phyloP scores from a whole-genome alignment of 768 basidiomycete genomes.

The Boletus reticuloceps region DNA sequence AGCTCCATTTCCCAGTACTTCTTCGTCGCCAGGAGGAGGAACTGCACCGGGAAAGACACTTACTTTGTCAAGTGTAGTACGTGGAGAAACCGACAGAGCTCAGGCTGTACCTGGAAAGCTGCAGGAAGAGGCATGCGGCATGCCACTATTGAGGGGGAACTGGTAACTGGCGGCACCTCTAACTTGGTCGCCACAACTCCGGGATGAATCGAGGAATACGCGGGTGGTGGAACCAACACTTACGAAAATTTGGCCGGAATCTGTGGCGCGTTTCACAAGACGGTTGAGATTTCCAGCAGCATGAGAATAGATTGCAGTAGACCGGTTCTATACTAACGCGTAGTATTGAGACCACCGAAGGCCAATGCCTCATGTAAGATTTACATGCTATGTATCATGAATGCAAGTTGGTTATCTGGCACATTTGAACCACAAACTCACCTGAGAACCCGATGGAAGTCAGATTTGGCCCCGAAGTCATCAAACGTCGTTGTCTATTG shows the following conservation, averaged over 20 bases:
- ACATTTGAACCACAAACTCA: neutral
- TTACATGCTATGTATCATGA: too few relatives aligned
- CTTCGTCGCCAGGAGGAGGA: constrained; percentile 9
- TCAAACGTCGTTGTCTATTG: too few relatives aligned
- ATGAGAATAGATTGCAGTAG: neutral
- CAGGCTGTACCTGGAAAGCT: too few relatives aligned
- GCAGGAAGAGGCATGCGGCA: neutral
- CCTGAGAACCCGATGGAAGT: neutral
- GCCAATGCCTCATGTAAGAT: neutral
- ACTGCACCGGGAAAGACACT: constrained; percentile 8
- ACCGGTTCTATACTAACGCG: neutral
- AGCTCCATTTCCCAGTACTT: neutral
- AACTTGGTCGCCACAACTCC: neutral
- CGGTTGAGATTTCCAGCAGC: too few relatives aligned
- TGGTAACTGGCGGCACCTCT: neutral
- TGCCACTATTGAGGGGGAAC: neutral
- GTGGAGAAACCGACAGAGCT: neutral
- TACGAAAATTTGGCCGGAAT: neutral
- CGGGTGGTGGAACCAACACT: neutral
- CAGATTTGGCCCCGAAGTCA: neutral
- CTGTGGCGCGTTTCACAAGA: too few relatives aligned
- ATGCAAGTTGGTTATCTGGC: neutral
- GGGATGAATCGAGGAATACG: neutral
- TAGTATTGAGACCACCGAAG: neutral
- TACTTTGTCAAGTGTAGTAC: constrained; percentile 17